Evolutionary conservation across 2,329 filamentous ascomycete species (phyloP).

Genomic region (Pseudogymnoascus sp.): DNA sequence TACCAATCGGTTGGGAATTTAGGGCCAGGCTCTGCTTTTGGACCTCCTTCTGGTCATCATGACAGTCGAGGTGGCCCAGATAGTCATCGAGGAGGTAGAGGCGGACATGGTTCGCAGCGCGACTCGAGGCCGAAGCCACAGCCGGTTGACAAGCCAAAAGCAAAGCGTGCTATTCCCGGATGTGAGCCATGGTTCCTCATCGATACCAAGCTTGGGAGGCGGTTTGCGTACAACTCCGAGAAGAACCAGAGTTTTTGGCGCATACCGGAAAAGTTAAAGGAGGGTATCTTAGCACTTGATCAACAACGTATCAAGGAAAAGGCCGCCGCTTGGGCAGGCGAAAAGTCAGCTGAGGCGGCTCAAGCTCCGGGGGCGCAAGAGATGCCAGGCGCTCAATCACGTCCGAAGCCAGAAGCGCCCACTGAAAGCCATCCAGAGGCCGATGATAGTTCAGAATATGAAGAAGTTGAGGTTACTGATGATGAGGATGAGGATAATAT

Average conservation of each 20-base stretch:
- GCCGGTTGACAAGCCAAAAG: conserved; percentile 72
- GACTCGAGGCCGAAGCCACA: conserved; percentile 52
- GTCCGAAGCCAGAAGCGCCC: conserved; percentile 17
- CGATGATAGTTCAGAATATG: conserved; percentile 65
- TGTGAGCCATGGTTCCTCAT: conserved; percentile 86
- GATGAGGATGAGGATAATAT: conserved; percentile 45
- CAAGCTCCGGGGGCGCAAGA: conserved; percentile 26
- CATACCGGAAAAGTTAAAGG: conserved; percentile 80
- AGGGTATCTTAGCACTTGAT: conserved; percentile 67
- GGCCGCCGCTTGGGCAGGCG: conserved; percentile 32
- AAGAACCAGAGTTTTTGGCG: conserved; percentile 94
- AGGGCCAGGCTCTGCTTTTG: conserved; percentile 32
- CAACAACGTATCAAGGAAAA: conserved; percentile 61
- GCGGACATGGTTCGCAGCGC: conserved; percentile 46
- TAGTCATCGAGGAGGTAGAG: conserved; percentile 43
- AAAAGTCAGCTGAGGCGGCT: conserved; percentile 25
- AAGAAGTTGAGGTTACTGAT: conserved; percentile 42
- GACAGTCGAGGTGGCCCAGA: conserved; percentile 37
- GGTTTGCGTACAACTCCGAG: conserved; percentile 82
- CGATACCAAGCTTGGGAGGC: conserved; percentile 81
- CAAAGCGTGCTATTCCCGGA: conserved; percentile 70
- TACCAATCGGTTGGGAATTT: conserved; percentile 37
- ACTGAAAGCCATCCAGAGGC: conserved; percentile 35
- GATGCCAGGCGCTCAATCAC: conserved; percentile 19
- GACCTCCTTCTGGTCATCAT: conserved; percentile 23